Evolutionary conservation across 768 basidiomycete species (phyloP).

Genomic region (Gloeostereum incarnatum): DNA sequence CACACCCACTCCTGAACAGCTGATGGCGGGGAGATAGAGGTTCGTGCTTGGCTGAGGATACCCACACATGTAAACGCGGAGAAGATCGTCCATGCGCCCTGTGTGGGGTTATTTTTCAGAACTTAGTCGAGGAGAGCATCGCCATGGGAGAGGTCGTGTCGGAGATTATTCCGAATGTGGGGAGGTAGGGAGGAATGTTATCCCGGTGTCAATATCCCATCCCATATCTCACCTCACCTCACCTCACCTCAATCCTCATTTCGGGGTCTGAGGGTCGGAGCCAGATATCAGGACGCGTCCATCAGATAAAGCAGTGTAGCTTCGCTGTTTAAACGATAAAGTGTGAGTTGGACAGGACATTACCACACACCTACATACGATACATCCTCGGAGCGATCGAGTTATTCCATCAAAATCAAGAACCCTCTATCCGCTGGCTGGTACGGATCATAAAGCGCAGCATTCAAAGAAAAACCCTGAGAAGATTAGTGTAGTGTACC

Average conservation of each 20-base stretch:
- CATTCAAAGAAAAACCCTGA: constrained; percentile 52
- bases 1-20: constrained; percentile 40
- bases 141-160: no score
- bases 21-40: constrained; percentile 51
- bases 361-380: no score
- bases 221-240: neutral
- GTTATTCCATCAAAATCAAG: constrained; percentile 51
- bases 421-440: constrained; percentile 50
- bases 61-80: constrained; percentile 42
- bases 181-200: constrained; percentile 79
- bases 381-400: constrained; percentile 73
- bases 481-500: constrained; percentile 68
- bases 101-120: constrained; percentile 56
- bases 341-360: constrained; percentile 16
- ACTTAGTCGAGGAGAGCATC: no score
- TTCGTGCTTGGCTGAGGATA: constrained; percentile 39
- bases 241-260: constrained; percentile 67
- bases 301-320: constrained; percentile 66
- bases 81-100: constrained; percentile 43
- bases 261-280: constrained; percentile 67
- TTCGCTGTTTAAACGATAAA: constrained; percentile 35
- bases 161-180: constrained; percentile 46
- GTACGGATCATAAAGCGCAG: constrained; percentile 63
- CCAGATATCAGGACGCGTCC: constrained; percentile 71
- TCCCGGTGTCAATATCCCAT: neutral